Evolutionary conservation across 2,329 filamentous ascomycete genomes (phyloP), one percentile per base, ranked within the genome.

Genomic region (Botryotinia narcissicola): DNA sequence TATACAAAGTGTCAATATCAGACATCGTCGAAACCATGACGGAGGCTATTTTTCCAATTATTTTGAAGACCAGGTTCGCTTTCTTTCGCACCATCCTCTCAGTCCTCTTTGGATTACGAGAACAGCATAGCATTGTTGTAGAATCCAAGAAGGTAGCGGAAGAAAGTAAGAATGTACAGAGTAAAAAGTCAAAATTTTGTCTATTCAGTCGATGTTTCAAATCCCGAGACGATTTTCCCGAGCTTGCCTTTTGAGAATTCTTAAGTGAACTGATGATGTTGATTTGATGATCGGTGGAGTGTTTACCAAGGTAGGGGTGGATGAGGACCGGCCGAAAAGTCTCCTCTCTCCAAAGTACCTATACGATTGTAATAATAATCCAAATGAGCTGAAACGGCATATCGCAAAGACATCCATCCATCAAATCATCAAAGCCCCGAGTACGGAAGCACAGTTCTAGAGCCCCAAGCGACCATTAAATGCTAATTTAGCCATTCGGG

Each of bases 371-470:
- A 10, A 44, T 44, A 4, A n/a, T 29, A 40, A 48, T 64, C 22
- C 29, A 18, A 29, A 10, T 35, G 60, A 62, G 37, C 25, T 62
- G 18, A 29, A 64, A 48, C n/a, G 42, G 29, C 42, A 35, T 16
- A 22, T 48, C 42, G 32, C 42, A 29, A 64, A 48, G 12, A n/a
- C 32, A 35, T 51, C 12, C 25, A 48, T 57, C n/a, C n/a, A 18
- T 32, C 51, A 57, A 57, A 54, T 40, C 32, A 40, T 67, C 64
- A 54, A 42, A 42, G 64, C 64, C 64, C 64, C 64, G 64, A 68
- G 64, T 68, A 68, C 35, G 46, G 16, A 51, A 54, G 64, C 40
- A 29, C 35, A 10, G 51, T 48, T 54, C 64, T 68, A 68, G 64
- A 68, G 46, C 64, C 51, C 51, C 64, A 68, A 40, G 48, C 35